Base-by-base conservation (phyloP, 768 basidiomycete species). In the Naganishia friedmannii region DNA sequence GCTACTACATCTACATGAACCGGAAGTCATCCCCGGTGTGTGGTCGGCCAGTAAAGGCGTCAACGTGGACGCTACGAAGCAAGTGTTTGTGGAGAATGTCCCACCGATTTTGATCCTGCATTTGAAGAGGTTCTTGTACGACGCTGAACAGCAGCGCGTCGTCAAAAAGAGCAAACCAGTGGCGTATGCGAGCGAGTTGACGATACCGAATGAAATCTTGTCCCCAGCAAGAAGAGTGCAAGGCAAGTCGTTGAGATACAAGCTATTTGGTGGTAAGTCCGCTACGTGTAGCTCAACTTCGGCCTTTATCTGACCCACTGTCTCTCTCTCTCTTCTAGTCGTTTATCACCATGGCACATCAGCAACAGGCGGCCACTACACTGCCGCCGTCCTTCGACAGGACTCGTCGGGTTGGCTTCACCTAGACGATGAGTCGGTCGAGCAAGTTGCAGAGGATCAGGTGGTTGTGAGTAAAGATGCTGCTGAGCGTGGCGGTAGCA, bases 321-420 rank as follows among this genome's bases (percentile, higher is more conserved):
- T 15, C n/a, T 54, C 28, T 10, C 39, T 13, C 3, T 31, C 23
- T 12, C n/a, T 2, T 48, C 0, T 72, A 91, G 95, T 88, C 10
- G 82, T 97, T 15, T 97, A 97, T 80, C 95, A 99, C 79, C 94
- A 99, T 74, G 95, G 95, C 1, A 83, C 85, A 32, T 90, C 91
- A 8, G 92, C 95, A 0, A 88, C 89, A 0, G 93, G 93, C 2
- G 95, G 95, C 0, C 95, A 97, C 81, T 98, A 97, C 82, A 98
- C 94, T 2, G 86, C 95, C 56, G 90, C 93, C 75, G 90, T 94
- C 12, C 83, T 94, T 1, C 89, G 91, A 74, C 31, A 81, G 45
- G 84, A 85, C 67, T 82, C 84, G 1, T 84, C 85, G 6, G 88
- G 90, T 69, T 97, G 95, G 95, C 84, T 96, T 71, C 88, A 94